Conservation (phyloP, 2,329 filamentous ascomycete genomes). For the Trichoderma cornu-damae region DNA sequence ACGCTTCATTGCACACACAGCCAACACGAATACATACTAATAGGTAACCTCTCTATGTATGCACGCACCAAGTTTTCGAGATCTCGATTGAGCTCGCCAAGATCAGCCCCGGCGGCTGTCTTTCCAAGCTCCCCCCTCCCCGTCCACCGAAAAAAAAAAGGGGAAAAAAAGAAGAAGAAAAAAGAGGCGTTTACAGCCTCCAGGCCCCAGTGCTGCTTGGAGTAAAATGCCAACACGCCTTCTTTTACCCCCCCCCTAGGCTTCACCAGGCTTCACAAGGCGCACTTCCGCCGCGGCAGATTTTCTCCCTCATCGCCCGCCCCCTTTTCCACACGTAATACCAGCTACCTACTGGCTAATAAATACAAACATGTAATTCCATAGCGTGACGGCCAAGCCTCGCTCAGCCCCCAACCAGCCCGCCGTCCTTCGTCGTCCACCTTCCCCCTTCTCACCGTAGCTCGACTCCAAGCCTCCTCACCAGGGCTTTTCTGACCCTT, state of each 20-base stretch:
- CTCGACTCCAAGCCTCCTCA: slow-evolving; percentile 70
- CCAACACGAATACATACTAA: background rate
- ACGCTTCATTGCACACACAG: background rate
- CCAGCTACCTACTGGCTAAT: no score
- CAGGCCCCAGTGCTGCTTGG: background rate
- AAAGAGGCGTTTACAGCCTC: no score
- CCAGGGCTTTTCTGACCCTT: slow-evolving; percentile 58
- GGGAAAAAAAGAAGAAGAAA: no score
- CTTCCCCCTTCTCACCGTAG: slow-evolving; percentile 27
- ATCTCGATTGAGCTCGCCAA: slow-evolving; percentile 10
- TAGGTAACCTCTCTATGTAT: no score
- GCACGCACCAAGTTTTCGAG: no score
- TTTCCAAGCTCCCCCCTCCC: no score
- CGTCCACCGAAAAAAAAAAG: no score
- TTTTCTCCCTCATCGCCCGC: background rate
- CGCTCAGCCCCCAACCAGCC: background rate
- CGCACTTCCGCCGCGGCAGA: background rate
- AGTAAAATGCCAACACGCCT: no score
- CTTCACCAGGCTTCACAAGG: background rate
- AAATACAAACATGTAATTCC: no score
- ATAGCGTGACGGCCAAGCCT: slow-evolving; percentile 7
- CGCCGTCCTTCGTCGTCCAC: background rate
- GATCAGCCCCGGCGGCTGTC: background rate
- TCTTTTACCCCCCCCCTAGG: background rate
- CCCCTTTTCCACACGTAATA: slow-evolving; percentile 4